Base-by-base conservation (phyloP, 2,329 filamentous ascomycete species). In the Bertia moriformis region DNA sequence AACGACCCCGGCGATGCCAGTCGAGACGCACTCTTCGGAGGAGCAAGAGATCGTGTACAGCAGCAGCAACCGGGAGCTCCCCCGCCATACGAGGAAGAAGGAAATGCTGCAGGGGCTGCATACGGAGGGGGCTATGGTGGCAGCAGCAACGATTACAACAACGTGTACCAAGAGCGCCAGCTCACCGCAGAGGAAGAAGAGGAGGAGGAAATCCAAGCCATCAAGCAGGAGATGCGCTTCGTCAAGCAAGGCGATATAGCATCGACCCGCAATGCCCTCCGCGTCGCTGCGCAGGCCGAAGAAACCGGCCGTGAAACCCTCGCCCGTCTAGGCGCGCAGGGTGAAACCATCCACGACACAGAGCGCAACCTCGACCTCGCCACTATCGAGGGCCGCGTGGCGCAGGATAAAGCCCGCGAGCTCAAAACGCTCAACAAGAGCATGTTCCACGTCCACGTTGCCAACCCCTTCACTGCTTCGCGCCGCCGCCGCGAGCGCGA, bases 121-220 rank as follows among this genome's bases (percentile, higher is more conserved):
- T 35, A 35, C 17, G 44, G 40, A 41, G 41, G 51, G 42, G 48
- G 39, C 19, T 58, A 59, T 45, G 54, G 51, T 35, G 53, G 49
- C 24, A 50, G 47, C 22, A 57, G 52, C 44, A 53, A 49, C 38
- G 57, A 58, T 38, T 57, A 56, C 43, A 53, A 40, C 22, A 36
- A 7, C 10, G 15, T 15, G 10, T 76, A 71, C 45, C 64, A 66
- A 33, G 69, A 78, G 40, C 63, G 72, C 20, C 65, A 78, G 47
- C 57, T 80, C 42, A 80, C 74, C 0, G 73, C 70, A 1, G 75
- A 80, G 51, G 71, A 76, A 49, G 68, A 79, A 46, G 77, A 81
- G 48, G 74, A 81, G 45, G 71, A 81, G 51, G 72, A 79, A 41
- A 65, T 81, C 2, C 58, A 65, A 41, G 69, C 68, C 0, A 64